phyloP scores from a whole-genome alignment of 768 basidiomycete genomes.

The Tulasnella sp. region DNA sequence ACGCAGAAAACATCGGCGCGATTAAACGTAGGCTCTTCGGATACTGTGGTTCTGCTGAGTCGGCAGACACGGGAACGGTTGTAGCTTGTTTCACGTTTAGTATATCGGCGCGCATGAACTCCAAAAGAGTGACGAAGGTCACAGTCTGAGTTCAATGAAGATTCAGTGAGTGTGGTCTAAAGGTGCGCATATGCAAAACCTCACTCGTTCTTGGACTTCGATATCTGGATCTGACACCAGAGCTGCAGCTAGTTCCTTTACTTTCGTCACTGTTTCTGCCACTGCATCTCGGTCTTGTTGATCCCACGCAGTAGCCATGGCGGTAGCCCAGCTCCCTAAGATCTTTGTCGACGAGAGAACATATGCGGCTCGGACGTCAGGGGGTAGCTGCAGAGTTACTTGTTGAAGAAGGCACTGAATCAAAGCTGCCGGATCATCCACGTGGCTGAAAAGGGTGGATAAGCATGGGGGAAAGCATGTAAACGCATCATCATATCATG shows the following conservation, averaged over 20 bases:
- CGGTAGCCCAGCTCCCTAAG: slow-evolving; percentile 74
- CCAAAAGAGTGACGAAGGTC: slow-evolving; percentile 61
- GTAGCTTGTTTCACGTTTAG: slow-evolving; percentile 38
- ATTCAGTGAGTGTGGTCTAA: neutral
- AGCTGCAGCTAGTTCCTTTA: slow-evolving; percentile 28
- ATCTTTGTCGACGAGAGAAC: slow-evolving; percentile 77
- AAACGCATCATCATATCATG: neutral
- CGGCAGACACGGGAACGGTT: slow-evolving; percentile 29
- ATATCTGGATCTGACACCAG: slow-evolving; percentile 39
- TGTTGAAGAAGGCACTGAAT: slow-evolving; percentile 57
- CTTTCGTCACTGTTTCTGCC: neutral
- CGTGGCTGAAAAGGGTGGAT: slow-evolving; percentile 40
- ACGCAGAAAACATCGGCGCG: slow-evolving; percentile 58
- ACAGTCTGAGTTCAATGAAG: slow-evolving; percentile 48
- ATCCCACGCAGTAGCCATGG: slow-evolving; percentile 67
- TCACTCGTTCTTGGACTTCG: slow-evolving; percentile 86
- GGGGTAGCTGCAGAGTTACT: slow-evolving; percentile 38
- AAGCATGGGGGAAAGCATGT: neutral
- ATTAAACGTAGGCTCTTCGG: slow-evolving; percentile 88
- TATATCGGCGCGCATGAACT: slow-evolving; percentile 66
- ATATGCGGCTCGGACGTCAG: slow-evolving; percentile 65
- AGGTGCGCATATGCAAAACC: slow-evolving; percentile 24
- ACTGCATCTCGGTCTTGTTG: slow-evolving; percentile 34
- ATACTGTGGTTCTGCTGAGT: slow-evolving; percentile 41
- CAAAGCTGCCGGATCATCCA: slow-evolving; percentile 66